These are phyloP conservation scores for Phaffomyces antillensis DNA, from an alignment of 805 yeast species.

Conservation along the genomic window DNA sequence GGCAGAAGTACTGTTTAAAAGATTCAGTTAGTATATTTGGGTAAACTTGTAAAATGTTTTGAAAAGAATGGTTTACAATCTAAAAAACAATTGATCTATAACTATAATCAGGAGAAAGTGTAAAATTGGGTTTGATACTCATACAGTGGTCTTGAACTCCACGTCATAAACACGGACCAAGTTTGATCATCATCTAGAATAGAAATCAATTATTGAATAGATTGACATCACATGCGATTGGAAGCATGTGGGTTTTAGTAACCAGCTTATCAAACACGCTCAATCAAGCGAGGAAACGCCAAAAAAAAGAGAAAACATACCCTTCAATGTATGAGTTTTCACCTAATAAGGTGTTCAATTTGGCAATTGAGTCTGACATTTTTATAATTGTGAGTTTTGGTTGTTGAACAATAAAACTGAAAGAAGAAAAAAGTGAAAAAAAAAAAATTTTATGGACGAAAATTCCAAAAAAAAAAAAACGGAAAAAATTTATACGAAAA, in stretches of 20 bases:
- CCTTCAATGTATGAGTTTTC: constrained; percentile 94
- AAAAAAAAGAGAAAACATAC: constrained; percentile 45
- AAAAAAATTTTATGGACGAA: neutral
- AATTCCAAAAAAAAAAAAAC: no score
- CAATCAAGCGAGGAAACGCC: neutral
- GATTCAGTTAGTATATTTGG: constrained; percentile 13
- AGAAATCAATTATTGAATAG: neutral
- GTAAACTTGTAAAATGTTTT: neutral
- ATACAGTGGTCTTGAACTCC: constrained; percentile 91
- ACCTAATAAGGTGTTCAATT: constrained; percentile 80
- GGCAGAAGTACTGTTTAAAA: constrained; percentile 61
- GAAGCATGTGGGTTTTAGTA: neutral
- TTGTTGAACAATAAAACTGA: neutral
- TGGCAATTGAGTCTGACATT: constrained; percentile 70
- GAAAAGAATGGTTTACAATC: neutral
- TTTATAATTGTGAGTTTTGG: neutral
- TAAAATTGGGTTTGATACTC: constrained; percentile 62
- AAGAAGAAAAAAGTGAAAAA: neutral
- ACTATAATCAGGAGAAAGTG: constrained; percentile 24
- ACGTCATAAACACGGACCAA: constrained; percentile 98
- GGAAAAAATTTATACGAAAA: no score
- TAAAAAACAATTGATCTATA: constrained; percentile 21
- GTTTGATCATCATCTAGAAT: constrained; percentile 52
- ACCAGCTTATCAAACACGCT: neutral
- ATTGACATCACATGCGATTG: neutral